These are phyloP conservation scores for Brettanomyces bruxellensis DNA, from an alignment of 805 yeast genomes.

Conservation along the genomic window DNA sequence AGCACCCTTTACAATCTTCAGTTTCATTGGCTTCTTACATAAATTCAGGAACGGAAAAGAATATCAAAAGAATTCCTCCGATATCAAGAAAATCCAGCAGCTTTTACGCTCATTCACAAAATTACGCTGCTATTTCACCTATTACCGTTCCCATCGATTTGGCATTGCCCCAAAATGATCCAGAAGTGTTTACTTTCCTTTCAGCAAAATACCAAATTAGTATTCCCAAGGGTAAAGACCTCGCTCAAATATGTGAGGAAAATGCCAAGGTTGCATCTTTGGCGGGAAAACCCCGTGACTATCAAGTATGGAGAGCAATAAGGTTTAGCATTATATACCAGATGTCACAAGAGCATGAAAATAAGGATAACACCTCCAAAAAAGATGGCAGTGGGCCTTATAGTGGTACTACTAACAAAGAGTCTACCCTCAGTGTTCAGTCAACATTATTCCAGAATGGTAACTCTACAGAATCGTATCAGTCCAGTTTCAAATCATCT, in stretches of 20 bases:
- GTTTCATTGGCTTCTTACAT: conserved; percentile 2
- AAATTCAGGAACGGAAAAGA: neutral
- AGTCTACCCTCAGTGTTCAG: too few relatives aligned
- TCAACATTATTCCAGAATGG: too few relatives aligned
- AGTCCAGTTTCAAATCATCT: too few relatives aligned
- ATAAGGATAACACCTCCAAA: too few relatives aligned
- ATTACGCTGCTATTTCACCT: conserved; percentile 11
- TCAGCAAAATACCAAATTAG: conserved; percentile 39
- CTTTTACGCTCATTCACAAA: too few relatives aligned
- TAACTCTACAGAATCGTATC: too few relatives aligned
- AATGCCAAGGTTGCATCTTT: conserved; percentile 50
- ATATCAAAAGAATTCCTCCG: neutral
- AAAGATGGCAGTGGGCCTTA: too few relatives aligned
- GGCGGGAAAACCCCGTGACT: conserved; percentile 41
- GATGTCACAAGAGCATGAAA: too few relatives aligned
- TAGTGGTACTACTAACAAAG: too few relatives aligned
- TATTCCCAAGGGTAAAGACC: conserved; percentile 38
- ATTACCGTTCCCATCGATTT: conserved; percentile 33
- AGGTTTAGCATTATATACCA: conserved; percentile 36
- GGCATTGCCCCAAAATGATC: conserved; percentile 35
- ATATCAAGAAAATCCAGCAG: neutral
- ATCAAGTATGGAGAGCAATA: conserved; percentile 56
- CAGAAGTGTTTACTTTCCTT: conserved; percentile 35
- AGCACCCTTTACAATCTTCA: neutral
- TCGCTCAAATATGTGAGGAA: conserved; percentile 45